Evolutionary conservation across 1,284 basidiomycete species (phyloP).

Genomic region (Pseudozyma sp.): DNA sequence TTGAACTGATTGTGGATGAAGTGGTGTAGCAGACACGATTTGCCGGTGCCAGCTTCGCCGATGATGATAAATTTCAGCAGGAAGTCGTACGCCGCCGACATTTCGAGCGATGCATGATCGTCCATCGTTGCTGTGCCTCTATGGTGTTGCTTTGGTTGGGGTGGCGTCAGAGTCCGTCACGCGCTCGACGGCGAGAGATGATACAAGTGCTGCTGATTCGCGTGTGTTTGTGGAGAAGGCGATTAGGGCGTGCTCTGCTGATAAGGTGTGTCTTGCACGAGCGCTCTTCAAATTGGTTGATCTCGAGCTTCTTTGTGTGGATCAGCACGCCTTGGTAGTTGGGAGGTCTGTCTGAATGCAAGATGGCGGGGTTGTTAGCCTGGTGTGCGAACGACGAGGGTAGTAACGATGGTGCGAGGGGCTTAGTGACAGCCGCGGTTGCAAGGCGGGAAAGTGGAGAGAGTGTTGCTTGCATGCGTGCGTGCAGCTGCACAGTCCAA

Average conservation of each 20-base stretch:
- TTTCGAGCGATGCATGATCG: constrained; percentile 48
- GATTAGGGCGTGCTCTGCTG: no score
- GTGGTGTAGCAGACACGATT: constrained; percentile 93
- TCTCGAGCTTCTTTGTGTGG: no score
- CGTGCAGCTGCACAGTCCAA: constrained; percentile 11
- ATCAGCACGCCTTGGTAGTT: no score
- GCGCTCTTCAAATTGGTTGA: no score
- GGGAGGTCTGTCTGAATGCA: no score
- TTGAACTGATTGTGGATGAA: constrained; percentile 96
- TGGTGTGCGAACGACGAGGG: background rate
- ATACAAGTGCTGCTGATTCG: no score
- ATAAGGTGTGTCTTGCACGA: no score
- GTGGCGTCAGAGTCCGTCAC: no score
- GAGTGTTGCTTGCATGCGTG: constrained; percentile 28
- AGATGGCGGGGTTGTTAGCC: no score
- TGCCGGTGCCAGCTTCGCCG: constrained; percentile 94
- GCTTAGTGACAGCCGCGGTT: background rate
- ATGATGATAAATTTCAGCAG: constrained; percentile 98
- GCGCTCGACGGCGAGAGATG: no score
- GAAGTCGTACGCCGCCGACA: constrained; percentile 75
- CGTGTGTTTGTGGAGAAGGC: no score
- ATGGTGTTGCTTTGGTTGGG: no score
- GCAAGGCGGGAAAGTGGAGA: constrained; percentile 1
- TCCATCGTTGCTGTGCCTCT: constrained; percentile 22
- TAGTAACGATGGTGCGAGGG: background rate